These are phyloP conservation scores for Ophiostoma triangulosporum DNA, from an alignment of 2,329 filamentous ascomycete species.

Conservation along the genomic window DNA sequence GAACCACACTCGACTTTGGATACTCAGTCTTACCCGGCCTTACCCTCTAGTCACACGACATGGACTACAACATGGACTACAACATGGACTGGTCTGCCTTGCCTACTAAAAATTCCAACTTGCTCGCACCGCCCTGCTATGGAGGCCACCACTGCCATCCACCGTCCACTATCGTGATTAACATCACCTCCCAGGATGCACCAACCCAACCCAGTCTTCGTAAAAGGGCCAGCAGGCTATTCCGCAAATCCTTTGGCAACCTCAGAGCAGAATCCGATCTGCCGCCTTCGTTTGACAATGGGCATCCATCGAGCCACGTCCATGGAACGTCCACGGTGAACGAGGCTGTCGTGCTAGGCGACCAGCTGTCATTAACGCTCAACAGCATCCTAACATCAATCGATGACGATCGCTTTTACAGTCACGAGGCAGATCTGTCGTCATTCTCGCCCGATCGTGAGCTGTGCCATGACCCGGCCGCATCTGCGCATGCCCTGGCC, in stretches of 20 bases:
- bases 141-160: conserved; percentile 17
- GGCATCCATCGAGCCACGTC: conserved; percentile 28
- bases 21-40: no score
- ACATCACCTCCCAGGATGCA: conserved; percentile 16
- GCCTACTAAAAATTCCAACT: no score
- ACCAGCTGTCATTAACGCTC: conserved; percentile 49
- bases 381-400: conserved; percentile 59
- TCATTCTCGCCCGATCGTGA: conserved; percentile 19
- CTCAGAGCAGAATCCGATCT: conserved; percentile 29
- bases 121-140: no score
- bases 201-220: no score
- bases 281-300: conserved; percentile 29
- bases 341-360: conserved; percentile 35
- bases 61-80: no score
- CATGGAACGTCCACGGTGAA: conserved; percentile 30
- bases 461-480: background rate
- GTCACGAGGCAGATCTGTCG: conserved; percentile 42
- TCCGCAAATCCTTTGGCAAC: conserved; percentile 28
- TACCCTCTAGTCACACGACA: no score
- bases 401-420: conserved; percentile 44
- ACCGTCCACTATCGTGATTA: conserved; percentile 32
- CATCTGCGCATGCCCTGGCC: background rate
- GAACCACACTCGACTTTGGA: no score
- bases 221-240: conserved; percentile 24
- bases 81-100: no score